A percentile compares a stretch with the other conserved stretches of the same genome.
phyloP scores from a whole-genome alignment of 2,329 filamentous ascomycete genomes.

The Aspergillus transmontanensis region DNA sequence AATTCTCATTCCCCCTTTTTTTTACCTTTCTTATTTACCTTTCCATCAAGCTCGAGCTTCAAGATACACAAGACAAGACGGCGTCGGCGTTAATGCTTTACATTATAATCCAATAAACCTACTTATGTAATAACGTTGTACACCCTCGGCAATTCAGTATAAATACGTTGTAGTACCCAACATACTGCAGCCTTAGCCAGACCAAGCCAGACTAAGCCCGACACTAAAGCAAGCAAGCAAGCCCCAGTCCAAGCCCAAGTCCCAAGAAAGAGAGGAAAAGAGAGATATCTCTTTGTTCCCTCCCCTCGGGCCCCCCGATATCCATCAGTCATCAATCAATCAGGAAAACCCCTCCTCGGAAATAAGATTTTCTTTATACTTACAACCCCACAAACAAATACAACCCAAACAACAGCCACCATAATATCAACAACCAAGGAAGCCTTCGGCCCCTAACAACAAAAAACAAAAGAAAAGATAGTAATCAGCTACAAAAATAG shows the following conservation, averaged over 20 bases:
- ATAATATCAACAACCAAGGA: background rate
- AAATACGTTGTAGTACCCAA: no score
- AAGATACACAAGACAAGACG: background rate
- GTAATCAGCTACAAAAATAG: background rate
- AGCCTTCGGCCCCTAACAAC: background rate
- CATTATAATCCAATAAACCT: background rate
- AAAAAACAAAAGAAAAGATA: background rate
- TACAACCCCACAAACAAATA: background rate
- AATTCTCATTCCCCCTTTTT: background rate
- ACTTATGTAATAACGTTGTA: background rate
- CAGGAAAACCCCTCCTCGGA: background rate
- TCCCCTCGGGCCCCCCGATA: background rate
- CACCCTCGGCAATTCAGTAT: no score
- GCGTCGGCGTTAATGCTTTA: background rate
- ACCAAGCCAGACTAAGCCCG: no score
- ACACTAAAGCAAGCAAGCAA: background rate
- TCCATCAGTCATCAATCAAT: no score
- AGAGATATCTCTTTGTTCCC: background rate
- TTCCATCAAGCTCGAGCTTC: background rate
- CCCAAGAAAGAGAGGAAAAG: background rate
- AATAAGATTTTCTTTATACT: background rate
- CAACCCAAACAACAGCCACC: background rate
- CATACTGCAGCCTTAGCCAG: background rate
- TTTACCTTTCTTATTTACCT: background rate
- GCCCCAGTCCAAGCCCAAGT: no score